Evolutionary conservation across 495 filamentous ascomycete genomes (phyloP).

Genomic region (Tuber microsphaerosporum): DNA sequence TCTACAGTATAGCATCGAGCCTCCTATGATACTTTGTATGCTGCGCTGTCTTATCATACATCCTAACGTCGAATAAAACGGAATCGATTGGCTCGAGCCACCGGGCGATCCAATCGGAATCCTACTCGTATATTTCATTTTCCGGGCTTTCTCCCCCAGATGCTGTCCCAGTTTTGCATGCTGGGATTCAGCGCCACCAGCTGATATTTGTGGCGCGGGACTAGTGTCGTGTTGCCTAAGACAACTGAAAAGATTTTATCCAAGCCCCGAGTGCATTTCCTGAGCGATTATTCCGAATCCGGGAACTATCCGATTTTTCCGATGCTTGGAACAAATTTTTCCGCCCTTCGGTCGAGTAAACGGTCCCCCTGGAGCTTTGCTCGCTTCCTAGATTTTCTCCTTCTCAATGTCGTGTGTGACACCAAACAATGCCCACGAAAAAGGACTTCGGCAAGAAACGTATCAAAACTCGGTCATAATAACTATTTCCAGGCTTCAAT

Average conservation of each 20-base stretch:
- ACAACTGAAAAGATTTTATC: not conserved
- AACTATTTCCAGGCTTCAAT: not conserved
- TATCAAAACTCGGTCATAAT: not conserved
- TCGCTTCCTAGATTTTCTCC: not conserved
- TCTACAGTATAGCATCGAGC: not conserved
- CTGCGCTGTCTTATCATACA: no score
- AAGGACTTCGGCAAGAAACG: not conserved
- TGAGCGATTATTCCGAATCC: not conserved
- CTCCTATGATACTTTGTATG: no score
- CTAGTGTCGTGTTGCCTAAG: not conserved
- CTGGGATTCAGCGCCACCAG: not conserved
- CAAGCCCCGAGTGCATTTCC: not conserved
- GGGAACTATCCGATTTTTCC: not conserved
- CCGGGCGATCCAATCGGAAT: not conserved
- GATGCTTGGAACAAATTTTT: not conserved
- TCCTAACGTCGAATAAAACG: not conserved
- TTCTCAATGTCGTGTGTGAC: not conserved
- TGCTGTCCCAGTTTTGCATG: no score
- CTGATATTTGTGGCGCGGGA: not conserved
- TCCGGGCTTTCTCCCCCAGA: not conserved
- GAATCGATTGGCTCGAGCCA: not conserved
- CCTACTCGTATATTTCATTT: not conserved
- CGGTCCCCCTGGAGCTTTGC: not conserved
- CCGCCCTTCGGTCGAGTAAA: no score
- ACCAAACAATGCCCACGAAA: not conserved